phyloP scores from a whole-genome alignment of 768 basidiomycete species.

The Leccinum broughii region DNA sequence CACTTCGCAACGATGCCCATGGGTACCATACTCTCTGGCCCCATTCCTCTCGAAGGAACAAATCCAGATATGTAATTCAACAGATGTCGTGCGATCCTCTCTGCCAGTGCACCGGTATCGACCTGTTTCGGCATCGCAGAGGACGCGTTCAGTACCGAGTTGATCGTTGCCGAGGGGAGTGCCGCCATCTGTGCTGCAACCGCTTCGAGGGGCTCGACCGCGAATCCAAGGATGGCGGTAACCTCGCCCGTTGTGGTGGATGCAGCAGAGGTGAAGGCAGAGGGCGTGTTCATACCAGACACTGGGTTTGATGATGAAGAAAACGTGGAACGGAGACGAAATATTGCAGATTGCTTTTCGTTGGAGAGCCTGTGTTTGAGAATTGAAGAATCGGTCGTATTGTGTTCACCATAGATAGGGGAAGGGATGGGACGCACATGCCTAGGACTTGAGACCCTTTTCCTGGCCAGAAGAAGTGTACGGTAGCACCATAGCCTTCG shows the following conservation, averaged over 20 bases:
- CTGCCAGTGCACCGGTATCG: slow-evolving; percentile 21
- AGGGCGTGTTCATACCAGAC: slow-evolving; percentile 32
- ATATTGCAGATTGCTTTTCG: slow-evolving; percentile 87
- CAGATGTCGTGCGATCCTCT: slow-evolving; percentile 57
- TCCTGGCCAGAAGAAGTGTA: slow-evolving; percentile 85
- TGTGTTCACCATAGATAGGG: not conserved
- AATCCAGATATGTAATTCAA: slow-evolving; percentile 78
- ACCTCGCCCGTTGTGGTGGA: slow-evolving; percentile 45
- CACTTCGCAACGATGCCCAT: slow-evolving; percentile 65
- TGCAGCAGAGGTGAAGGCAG: slow-evolving; percentile 32
- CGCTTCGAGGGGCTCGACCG: slow-evolving; percentile 70
- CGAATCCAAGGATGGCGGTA: slow-evolving; percentile 74
- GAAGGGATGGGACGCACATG: slow-evolving; percentile 51
- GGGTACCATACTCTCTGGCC: slow-evolving; percentile 56
- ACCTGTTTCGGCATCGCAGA: slow-evolving; percentile 15
- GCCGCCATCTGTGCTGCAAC: slow-evolving; percentile 59
- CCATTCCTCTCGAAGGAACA: slow-evolving; percentile 42
- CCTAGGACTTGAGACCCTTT: slow-evolving; percentile 85
- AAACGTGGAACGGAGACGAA: slow-evolving; percentile 73
- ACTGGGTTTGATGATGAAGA: slow-evolving; percentile 36
- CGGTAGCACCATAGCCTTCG: slow-evolving; percentile 79
- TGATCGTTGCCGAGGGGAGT: slow-evolving; percentile 37
- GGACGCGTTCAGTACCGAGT: slow-evolving; percentile 21
- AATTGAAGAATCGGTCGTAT: not conserved
- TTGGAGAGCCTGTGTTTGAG: slow-evolving; percentile 68